Percentiles rank a stretch among this genome's conserved stretches.
Evolutionary conservation across 2,329 filamentous ascomycete genomes (phyloP).

Genomic region (Rutstroemia sp.): DNA sequence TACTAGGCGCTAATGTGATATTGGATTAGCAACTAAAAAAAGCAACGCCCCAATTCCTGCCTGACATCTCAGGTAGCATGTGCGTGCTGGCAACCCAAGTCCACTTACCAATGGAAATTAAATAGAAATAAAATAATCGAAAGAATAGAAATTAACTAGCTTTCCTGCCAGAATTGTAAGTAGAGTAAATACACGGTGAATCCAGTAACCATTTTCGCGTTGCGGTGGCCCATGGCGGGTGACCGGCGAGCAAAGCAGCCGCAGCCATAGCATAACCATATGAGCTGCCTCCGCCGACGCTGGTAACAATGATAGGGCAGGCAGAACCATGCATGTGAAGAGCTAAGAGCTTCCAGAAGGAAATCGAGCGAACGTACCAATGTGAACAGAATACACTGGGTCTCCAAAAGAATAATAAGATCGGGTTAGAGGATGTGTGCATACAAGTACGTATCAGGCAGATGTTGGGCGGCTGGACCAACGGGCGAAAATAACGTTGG

Average conservation of each 20-base stretch:
- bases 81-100: not conserved
- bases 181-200: not conserved
- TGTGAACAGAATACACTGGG: not conserved
- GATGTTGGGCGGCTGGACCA: not conserved
- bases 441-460: not conserved
- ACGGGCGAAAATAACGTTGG: not conserved
- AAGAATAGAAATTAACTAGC: not conserved
- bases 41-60: conserved; percentile 1
- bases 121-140: not conserved
- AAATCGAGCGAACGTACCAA: not conserved
- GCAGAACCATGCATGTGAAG: not conserved
- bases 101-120: not conserved
- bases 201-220: too few species aligned
- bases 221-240: too few species aligned
- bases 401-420: not conserved
- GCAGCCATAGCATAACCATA: not conserved
- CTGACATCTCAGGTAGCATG: too few species aligned
- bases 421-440: not conserved
- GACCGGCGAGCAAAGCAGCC: not conserved
- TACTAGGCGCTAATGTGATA: conserved; percentile 1
- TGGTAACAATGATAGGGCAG: not conserved
- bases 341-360: not conserved
- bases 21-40: conserved; percentile 12
- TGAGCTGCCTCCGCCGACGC: not conserved
- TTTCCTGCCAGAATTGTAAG: not conserved